These are phyloP conservation scores for Kodamaea alishanica DNA, from an alignment of 1,139 yeast genomes.

Conservation along the genomic window DNA sequence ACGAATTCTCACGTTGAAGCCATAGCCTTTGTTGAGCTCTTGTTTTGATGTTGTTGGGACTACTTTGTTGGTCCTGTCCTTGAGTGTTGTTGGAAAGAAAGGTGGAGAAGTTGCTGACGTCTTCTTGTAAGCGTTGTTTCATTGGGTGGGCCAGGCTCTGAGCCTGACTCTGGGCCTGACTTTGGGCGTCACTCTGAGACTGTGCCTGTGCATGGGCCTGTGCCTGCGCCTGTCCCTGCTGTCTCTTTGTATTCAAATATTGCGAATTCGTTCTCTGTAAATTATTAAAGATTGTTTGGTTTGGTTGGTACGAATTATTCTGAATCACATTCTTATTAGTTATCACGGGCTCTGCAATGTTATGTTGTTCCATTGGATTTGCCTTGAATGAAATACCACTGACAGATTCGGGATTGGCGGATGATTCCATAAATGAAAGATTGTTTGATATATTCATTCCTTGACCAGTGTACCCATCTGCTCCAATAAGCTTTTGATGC, in stretches of 20 bases:
- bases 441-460: constrained; percentile 8
- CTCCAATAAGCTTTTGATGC: constrained; percentile 11
- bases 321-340: constrained; percentile 33
- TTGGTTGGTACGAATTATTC: constrained; percentile 42
- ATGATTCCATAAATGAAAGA: constrained; percentile 16
- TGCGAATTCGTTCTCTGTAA: constrained; percentile 40
- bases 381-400: constrained; percentile 41
- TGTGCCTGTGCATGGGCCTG: constrained; percentile 10
- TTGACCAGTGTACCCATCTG: constrained; percentile 9
- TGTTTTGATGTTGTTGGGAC: constrained; percentile 39
- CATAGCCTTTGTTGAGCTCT: constrained; percentile 81
- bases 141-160: constrained; percentile 1
- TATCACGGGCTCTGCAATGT: constrained; percentile 34
- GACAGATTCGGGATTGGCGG: constrained; percentile 19
- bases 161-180: constrained; percentile 1
- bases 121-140: constrained; percentile 16
- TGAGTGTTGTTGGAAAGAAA: constrained; percentile 21
- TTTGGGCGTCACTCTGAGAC: constrained; percentile 4
- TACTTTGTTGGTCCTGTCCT: constrained; percentile 8
- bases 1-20: constrained; percentile 75
- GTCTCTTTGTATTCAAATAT: constrained; percentile 25
- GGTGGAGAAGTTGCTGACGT: constrained; percentile 32
- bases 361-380: constrained; percentile 25
- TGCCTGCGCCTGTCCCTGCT: constrained; percentile 12
- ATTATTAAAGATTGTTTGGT: constrained; percentile 44